Evolutionary conservation across 805 yeast species (phyloP).

Genomic region (Kurtzmaniella fragi): DNA sequence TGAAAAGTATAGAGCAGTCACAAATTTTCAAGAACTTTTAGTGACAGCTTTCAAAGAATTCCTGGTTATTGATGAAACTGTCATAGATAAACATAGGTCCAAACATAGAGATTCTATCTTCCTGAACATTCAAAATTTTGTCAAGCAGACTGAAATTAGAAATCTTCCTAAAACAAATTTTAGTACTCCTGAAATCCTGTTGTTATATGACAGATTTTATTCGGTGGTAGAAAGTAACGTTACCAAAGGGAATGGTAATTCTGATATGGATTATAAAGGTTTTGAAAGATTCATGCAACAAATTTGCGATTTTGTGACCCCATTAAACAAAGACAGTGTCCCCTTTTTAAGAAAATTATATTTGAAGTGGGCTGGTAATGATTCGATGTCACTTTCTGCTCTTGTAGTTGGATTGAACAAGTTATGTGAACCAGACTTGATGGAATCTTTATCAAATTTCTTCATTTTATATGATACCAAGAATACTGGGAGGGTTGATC

Average conservation of each 20-base stretch:
- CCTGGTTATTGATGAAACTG: conserved; percentile 68
- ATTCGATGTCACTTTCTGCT: conserved; percentile 60
- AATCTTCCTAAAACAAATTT: conserved; percentile 76
- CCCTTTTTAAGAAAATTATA: conserved; percentile 29
- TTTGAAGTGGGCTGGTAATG: conserved; percentile 55
- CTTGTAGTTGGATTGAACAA: conserved; percentile 70
- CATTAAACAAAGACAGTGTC: conserved; percentile 15
- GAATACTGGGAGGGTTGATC: conserved; percentile 55
- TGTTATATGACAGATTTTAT: conserved; percentile 81
- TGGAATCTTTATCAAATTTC: conserved; percentile 74
- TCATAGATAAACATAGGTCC: conserved; percentile 62
- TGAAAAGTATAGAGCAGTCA: conserved; percentile 58
- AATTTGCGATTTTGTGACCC: conserved; percentile 65
- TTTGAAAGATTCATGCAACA: conserved; percentile 74
- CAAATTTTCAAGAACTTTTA: conserved; percentile 83
- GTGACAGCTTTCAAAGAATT: conserved; percentile 93
- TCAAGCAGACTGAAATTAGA: conserved; percentile 85
- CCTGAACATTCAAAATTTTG: conserved; percentile 83
- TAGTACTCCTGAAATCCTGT: conserved; percentile 52
- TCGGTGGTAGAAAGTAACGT: conserved; percentile 65
- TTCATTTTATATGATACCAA: conserved; percentile 69
- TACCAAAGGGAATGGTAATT: conserved; percentile 43
- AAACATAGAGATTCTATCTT: conserved; percentile 73
- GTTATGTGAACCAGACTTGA: conserved; percentile 64
- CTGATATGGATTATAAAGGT: conserved; percentile 70